Evolutionary conservation across 2,329 filamentous ascomycete species (phyloP), one percentile per base, ranked within the genome.

Genomic region (Acephala macrosclerotiorum): DNA sequence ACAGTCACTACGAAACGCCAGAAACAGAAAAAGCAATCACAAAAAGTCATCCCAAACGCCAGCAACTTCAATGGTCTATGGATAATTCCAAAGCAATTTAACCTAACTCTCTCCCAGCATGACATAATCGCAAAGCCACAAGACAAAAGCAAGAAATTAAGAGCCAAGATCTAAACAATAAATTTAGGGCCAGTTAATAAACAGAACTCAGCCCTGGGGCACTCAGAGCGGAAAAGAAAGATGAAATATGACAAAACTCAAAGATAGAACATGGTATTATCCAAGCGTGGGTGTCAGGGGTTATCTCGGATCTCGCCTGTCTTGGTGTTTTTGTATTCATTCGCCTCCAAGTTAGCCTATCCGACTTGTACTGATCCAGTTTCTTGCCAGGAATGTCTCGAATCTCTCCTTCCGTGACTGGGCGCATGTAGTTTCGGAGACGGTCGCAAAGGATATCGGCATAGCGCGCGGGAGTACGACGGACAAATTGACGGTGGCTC

Each of bases 381-480:
- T n/a, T 12, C 36, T 47, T 47, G n/a, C n/a, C 42, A n/a, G 42
- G 42, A 22, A 22, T 3, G 18, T 47, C 42, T 20, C 7, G 18
- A 18, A 47, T 47, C 42, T 20, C 42, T 14, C 47, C 25, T 26
- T 51, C 47, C 22, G 29, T 11, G 25, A 51, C 56, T n/a, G 56
- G 60, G 2, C 45, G 40, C 61, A 67, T 60, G 56, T 65, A 65
- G 58, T 57, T 61, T 0, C 66, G 45, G 2, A 63, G 59, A 20
- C 67, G 62, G 8, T 62, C 60, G 40, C 66, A 67, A 8, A 63
- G 55, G 36, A 67, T 25, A 18, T 65, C 62, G 1, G 66, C 62
- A 20, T 67, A 67, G 6, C 40, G 38, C 5, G 65, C 65, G 4
- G 65, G 68, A 22, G 66, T 64, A 22, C 65, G 20, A 70, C 55